phyloP scores from a whole-genome alignment of 176 grass and related monocot genomes.

The Ananas comosus region DNA sequence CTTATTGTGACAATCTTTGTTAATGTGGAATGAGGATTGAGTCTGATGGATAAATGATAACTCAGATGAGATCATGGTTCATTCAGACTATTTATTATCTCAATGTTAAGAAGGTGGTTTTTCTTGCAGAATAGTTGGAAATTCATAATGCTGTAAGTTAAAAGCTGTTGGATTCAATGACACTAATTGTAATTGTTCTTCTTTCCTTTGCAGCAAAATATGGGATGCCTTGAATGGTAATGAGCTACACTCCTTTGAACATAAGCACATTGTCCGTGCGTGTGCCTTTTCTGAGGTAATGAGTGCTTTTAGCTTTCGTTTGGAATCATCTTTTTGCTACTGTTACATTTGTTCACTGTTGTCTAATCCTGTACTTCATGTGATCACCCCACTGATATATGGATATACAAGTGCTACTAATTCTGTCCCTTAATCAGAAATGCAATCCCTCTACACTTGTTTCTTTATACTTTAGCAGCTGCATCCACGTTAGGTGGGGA shows the following conservation, averaged over 20 bases:
- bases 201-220: constrained; percentile 59
- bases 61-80: no score
- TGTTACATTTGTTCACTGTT: no score
- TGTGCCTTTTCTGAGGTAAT: constrained; percentile 97
- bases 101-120: background rate
- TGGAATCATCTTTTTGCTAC: no score
- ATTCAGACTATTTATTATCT: no score
- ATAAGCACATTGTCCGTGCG: constrained; percentile 95
- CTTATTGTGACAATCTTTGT: background rate
- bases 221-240: constrained; percentile 92
- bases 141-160: background rate
- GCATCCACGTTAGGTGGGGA: no score
- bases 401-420: no score
- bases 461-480: no score
- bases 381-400: no score
- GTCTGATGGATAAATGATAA: no score
- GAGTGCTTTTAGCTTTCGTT: background rate
- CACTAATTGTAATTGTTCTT: background rate
- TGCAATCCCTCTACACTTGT: no score
- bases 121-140: background rate
- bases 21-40: background rate
- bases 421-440: no score
- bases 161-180: background rate
- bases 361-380: no score
- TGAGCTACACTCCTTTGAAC: constrained; percentile 86